Conservation (phyloP, 768 basidiomycete genomes). For the Hypholoma sublateritium region DNA sequence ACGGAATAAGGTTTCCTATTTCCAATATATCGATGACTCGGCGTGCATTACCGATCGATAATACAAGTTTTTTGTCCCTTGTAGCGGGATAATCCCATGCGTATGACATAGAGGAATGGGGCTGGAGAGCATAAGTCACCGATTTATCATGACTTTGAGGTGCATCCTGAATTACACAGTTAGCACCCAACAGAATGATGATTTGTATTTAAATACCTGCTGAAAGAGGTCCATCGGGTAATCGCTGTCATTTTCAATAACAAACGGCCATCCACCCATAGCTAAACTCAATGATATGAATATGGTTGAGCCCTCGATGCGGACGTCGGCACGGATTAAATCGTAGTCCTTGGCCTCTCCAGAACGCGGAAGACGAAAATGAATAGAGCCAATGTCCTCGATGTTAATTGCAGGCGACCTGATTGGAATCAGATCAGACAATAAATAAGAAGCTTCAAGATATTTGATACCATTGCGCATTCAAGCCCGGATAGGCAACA, state of each 20-base stretch:
- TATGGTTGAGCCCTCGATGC: conserved; percentile 84
- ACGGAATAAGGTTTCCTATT: conserved; percentile 89
- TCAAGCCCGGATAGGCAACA: conserved; percentile 82
- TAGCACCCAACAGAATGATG: no score
- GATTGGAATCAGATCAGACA: not conserved
- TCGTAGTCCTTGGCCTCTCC: conserved; percentile 34
- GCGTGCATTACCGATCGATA: conserved; percentile 59
- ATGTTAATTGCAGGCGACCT: conserved; percentile 95
- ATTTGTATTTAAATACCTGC: conserved; percentile 43
- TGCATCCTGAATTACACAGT: conserved; percentile 29
- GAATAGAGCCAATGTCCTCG: conserved; percentile 83
- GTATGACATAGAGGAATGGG: conserved; percentile 61
- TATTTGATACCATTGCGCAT: conserved; percentile 67
- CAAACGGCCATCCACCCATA: conserved; percentile 82
- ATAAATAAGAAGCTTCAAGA: not conserved
- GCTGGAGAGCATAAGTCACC: conserved; percentile 55
- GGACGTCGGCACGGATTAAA: conserved; percentile 74
- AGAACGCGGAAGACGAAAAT: conserved; percentile 65
- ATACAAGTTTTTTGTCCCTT: conserved; percentile 72
- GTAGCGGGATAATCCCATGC: conserved; percentile 95
- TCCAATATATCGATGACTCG: conserved; percentile 89
- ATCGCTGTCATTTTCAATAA: conserved; percentile 87
- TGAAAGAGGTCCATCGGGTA: conserved; percentile 69
- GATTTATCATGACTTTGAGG: conserved; percentile 38
- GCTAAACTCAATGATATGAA: conserved; percentile 76